These are phyloP conservation scores for Alternaria consortialis DNA, from an alignment of 2,329 filamentous ascomycete species.

Conservation along the genomic window DNA sequence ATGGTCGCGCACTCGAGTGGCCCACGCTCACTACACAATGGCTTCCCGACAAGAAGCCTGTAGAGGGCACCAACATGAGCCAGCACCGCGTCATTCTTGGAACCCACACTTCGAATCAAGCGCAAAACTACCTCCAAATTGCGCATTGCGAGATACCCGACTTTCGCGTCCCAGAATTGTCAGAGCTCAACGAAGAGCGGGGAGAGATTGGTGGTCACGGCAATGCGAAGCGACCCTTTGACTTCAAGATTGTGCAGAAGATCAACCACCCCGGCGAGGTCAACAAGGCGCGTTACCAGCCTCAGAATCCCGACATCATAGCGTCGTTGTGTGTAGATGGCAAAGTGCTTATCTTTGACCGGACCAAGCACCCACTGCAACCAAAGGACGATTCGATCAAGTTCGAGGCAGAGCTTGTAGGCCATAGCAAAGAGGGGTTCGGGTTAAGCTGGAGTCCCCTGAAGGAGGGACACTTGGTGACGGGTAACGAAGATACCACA, in stretches of 20 bases:
- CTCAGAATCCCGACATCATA: conserved; percentile 96
- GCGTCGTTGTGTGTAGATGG: conserved; percentile 91
- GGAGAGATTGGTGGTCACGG: conserved; percentile 96
- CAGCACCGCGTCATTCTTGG: conserved; percentile 91
- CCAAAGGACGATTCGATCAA: conserved; percentile 72
- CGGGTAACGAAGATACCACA: conserved; percentile 90
- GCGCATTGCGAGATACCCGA: conserved; percentile 94
- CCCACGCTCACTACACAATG: conserved; percentile 97
- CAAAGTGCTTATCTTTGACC: conserved; percentile 90
- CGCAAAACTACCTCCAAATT: conserved; percentile 92
- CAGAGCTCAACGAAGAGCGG: conserved; percentile 89
- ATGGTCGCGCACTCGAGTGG: conserved; percentile 95
- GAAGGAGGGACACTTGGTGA: conserved; percentile 80
- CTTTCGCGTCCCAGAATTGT: conserved; percentile 72
- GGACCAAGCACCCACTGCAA: conserved; percentile 86
- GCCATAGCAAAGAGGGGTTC: conserved; percentile 89
- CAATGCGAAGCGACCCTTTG: conserved; percentile 77
- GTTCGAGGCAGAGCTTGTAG: conserved; percentile 83
- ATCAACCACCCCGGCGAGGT: conserved; percentile 97
- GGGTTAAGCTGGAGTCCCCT: conserved; percentile 93
- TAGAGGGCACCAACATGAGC: conserved; percentile 83
- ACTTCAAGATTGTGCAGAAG: conserved; percentile 91
- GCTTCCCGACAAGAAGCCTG: conserved; percentile 77
- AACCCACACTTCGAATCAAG: conserved; percentile 88
- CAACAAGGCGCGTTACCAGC: conserved; percentile 98